Conservation (phyloP, 2,329 filamentous ascomycete species). For the Kalaharituber pfeilii region DNA sequence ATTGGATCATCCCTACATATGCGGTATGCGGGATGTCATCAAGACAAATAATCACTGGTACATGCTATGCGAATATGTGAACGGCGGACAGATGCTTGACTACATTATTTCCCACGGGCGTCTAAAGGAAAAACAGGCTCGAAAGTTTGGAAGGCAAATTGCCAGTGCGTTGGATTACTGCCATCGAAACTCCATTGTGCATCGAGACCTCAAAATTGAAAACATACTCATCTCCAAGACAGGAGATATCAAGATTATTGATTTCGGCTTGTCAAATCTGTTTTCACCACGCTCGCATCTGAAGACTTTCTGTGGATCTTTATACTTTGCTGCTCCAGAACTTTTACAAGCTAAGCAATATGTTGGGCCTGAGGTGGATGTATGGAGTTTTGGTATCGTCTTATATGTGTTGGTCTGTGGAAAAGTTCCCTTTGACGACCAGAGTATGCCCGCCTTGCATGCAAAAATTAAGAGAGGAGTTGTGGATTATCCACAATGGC, state of each 20-base stretch:
- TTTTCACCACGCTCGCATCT: conserved; percentile 72
- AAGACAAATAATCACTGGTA: conserved; percentile 98
- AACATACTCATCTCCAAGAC: conserved; percentile 99
- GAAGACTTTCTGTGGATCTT: conserved; percentile 92
- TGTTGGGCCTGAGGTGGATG: conserved; percentile 86
- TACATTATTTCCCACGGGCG: conserved; percentile 98
- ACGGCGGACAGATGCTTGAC: conserved; percentile 97
- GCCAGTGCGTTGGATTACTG: conserved; percentile 94
- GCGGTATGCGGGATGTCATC: conserved; percentile 85
- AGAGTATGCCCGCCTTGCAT: conserved; percentile 95
- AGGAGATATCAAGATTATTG: conserved; percentile 97
- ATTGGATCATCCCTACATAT: conserved; percentile 87
- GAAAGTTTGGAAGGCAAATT: conserved; percentile 95
- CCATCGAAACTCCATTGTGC: conserved; percentile 94
- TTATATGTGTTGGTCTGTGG: conserved; percentile 93
- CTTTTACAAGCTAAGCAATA: conserved; percentile 86
- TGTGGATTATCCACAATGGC: conserved; percentile 88
- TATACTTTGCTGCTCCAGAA: conserved; percentile 95
- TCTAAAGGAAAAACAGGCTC: conserved; percentile 92
- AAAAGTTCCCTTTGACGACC: conserved; percentile 96
- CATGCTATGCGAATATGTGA: conserved; percentile 98
- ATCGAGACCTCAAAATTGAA: conserved; percentile 94
- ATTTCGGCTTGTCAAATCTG: conserved; percentile 92
- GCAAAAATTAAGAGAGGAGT: conserved; percentile 96
- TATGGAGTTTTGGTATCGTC: conserved; percentile 98